These are phyloP conservation scores for Ogataea paradorogensis DNA, from an alignment of 805 yeast species.

Conservation along the genomic window DNA sequence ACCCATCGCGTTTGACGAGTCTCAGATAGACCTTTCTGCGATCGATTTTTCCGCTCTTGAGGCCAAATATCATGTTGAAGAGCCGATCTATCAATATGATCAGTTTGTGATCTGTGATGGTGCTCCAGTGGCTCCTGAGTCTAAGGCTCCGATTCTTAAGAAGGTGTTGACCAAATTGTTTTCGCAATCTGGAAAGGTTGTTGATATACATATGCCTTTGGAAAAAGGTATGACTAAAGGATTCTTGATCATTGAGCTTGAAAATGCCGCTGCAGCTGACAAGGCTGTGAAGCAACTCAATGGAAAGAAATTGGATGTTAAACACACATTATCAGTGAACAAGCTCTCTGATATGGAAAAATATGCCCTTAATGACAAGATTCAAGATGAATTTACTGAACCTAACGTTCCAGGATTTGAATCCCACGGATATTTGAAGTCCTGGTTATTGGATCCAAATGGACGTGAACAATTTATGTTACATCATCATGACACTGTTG, in stretches of 20 bases:
- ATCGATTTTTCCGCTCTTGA: conserved; percentile 86
- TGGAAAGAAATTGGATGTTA: conserved; percentile 89
- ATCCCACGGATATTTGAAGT: conserved; percentile 75
- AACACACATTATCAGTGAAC: conserved; percentile 86
- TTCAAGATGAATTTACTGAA: conserved; percentile 60
- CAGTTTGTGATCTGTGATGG: conserved; percentile 88
- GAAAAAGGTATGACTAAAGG: conserved; percentile 82
- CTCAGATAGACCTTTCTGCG: conserved; percentile 51
- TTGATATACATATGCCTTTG: conserved; percentile 79
- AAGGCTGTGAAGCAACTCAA: conserved; percentile 78
- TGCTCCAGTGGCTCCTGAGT: conserved; percentile 90
- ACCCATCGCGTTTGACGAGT: conserved; percentile 28
- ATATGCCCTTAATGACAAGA: conserved; percentile 62
- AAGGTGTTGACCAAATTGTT: conserved; percentile 85
- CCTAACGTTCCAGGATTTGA: conserved; percentile 72
- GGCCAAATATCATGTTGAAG: conserved; percentile 58
- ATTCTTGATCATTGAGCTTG: conserved; percentile 79
- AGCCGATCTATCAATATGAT: conserved; percentile 62
- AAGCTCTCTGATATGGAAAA: conserved; percentile 78
- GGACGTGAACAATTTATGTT: conserved; percentile 89
- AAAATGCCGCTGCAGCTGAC: conserved; percentile 60
- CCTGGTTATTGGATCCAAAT: conserved; percentile 86
- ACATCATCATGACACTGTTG: conserved; percentile 77
- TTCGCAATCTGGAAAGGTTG: conserved; percentile 72
- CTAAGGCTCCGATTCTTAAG: conserved; percentile 77